Conservation (phyloP, 2,329 filamentous ascomycete genomes). For the Aspergillus neoniger region DNA sequence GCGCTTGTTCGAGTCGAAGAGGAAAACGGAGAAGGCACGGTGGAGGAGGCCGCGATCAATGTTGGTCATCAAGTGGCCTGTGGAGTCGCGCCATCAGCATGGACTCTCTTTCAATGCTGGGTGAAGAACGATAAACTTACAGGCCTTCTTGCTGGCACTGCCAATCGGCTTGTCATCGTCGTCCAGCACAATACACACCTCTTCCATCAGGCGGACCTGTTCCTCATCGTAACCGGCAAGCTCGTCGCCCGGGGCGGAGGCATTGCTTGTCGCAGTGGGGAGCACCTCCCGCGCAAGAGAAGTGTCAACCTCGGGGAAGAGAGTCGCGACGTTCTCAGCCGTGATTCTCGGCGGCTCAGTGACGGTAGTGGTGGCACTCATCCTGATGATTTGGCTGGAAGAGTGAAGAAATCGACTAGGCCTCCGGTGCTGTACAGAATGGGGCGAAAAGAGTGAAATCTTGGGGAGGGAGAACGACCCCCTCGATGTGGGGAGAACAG, state of each 20-base stretch:
- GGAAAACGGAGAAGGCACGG: conserved; percentile 95
- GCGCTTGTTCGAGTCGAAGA: conserved; percentile 92
- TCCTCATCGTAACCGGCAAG: conserved; percentile 93
- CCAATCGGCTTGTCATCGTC: conserved; percentile 91
- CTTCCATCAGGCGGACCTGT: conserved; percentile 97
- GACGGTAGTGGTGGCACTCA: conserved; percentile 52
- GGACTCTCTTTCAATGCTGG: neutral
- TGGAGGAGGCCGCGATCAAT: conserved; percentile 95
- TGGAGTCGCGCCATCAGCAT: neutral
- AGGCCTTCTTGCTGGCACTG: conserved; percentile 96
- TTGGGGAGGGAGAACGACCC: neutral
- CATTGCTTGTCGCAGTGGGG: conserved; percentile 41
- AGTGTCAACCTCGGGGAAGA: conserved; percentile 81
- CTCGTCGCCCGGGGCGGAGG: conserved; percentile 61
- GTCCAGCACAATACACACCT: conserved; percentile 96
- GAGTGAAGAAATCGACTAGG: neutral
- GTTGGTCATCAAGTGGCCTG: conserved; percentile 98
- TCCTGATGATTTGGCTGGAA: conserved; percentile 18
- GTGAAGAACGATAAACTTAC: conserved; percentile 56
- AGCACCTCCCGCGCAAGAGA: conserved; percentile 55
- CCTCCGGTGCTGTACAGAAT: neutral
- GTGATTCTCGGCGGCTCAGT: conserved; percentile 67
- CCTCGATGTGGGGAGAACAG: neutral
- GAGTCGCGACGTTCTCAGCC: conserved; percentile 78
- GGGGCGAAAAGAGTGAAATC: neutral